A percentile compares a stretch with the other conserved stretches of the same genome.
These are phyloP conservation scores for Terana coerulea DNA, from an alignment of 768 basidiomycete genomes.

Conservation along the genomic window DNA sequence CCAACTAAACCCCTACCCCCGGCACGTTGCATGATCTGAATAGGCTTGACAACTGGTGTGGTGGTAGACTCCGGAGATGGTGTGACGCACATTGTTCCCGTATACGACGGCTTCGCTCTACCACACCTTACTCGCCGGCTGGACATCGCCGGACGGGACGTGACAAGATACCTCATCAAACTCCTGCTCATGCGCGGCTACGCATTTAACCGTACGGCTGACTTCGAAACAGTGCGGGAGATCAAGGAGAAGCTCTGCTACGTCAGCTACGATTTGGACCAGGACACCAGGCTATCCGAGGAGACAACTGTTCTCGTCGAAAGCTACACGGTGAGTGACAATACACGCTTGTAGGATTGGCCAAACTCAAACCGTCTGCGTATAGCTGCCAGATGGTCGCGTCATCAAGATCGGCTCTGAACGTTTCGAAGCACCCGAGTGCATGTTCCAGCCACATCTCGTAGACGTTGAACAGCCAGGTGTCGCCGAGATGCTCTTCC, in stretches of 20 bases:
- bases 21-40: not conserved
- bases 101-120: constrained; percentile 94
- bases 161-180: constrained; percentile 98
- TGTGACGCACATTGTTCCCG: constrained; percentile 98
- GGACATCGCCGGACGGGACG: constrained; percentile 97
- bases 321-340: constrained; percentile 76
- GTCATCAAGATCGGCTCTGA: constrained; percentile 97
- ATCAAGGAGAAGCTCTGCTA: constrained; percentile 99
- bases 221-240: constrained; percentile 98
- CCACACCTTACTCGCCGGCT: constrained; percentile 92
- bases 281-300: constrained; percentile 88
- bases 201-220: constrained; percentile 98
- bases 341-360: no score
- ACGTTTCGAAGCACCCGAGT: constrained; percentile 98
- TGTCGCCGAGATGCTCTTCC: constrained; percentile 96
- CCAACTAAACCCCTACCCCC: not conserved
- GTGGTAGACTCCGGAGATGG: constrained; percentile 99
- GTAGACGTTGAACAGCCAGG: constrained; percentile 97
- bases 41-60: constrained; percentile 96
- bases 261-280: constrained; percentile 95
- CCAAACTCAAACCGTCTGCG: no score
- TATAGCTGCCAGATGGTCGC: constrained; percentile 96
- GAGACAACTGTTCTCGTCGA: constrained; percentile 97
- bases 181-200: constrained; percentile 99
- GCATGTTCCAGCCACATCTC: constrained; percentile 99